These are phyloP conservation scores for Plasmodium coatneyi DNA, from an alignment of 169 alveolate genomes.

Conservation along the genomic window DNA sequence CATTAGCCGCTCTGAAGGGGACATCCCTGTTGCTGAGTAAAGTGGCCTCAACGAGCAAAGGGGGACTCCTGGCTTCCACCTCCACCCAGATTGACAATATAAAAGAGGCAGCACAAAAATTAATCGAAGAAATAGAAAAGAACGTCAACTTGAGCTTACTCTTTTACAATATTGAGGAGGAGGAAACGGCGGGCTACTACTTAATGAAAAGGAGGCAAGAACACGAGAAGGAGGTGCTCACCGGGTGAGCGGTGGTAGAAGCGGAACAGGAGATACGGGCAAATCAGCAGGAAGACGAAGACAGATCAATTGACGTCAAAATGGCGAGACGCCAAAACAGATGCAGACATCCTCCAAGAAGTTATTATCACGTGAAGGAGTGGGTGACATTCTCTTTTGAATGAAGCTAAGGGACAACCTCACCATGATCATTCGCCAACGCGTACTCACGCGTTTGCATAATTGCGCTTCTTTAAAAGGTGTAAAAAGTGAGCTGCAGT, in stretches of 20 bases:
- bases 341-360: not conserved
- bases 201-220: slow-evolving; percentile 71
- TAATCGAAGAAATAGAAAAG: slow-evolving; percentile 74
- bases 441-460: not conserved
- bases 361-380: not conserved
- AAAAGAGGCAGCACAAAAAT: slow-evolving; percentile 73
- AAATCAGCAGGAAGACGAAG: not conserved
- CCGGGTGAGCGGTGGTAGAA: not conserved
- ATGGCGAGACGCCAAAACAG: not conserved
- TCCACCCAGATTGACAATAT: slow-evolving; percentile 71
- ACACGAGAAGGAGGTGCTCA: slow-evolving; percentile 4
- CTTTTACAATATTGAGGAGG: slow-evolving; percentile 70
- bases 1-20: slow-evolving; percentile 71
- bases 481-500: not conserved
- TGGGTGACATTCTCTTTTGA: not conserved
- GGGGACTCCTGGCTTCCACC: slow-evolving; percentile 65
- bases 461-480: not conserved
- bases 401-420: not conserved
- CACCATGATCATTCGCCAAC: not conserved
- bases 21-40: slow-evolving; percentile 66
- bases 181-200: slow-evolving; percentile 73
- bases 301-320: not conserved
- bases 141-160: slow-evolving; percentile 38
- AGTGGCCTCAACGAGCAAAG: slow-evolving; percentile 65
- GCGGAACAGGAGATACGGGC: not conserved